Percentiles rank a stretch among this genome's conserved stretches.
Evolutionary conservation across 768 basidiomycete genomes (phyloP).

Genomic region (Suillus fuscotomentosus): DNA sequence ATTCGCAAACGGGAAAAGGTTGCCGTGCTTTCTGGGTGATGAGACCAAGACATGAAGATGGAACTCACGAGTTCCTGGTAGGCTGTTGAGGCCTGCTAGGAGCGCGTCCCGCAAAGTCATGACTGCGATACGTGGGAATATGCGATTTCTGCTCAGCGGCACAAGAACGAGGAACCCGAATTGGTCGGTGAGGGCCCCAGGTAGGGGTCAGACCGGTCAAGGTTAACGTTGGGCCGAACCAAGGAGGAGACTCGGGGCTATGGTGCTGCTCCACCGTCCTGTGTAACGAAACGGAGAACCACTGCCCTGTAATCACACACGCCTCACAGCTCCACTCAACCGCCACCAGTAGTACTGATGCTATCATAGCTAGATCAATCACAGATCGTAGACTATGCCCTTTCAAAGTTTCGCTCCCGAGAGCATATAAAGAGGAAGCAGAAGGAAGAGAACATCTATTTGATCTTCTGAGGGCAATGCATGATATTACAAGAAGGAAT

Average conservation of each 20-base stretch:
- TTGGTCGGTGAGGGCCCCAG: background rate
- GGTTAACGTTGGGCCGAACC: background rate
- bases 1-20: constrained; percentile 73
- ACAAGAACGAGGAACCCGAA: background rate
- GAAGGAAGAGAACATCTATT: background rate
- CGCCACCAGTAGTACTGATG: background rate
- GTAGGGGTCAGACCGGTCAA: background rate
- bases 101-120: constrained; percentile 63
- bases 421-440: background rate
- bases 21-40: constrained; percentile 60
- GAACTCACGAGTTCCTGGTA: constrained; percentile 70
- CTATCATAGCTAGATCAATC: background rate
- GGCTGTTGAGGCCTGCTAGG: constrained; percentile 47
- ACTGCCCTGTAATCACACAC: constrained; percentile 2
- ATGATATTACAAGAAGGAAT: background rate
- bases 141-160: constrained; percentile 7
- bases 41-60: constrained; percentile 77
- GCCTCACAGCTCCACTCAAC: background rate
- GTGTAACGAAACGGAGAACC: background rate
- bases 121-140: constrained; percentile 23
- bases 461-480: background rate
- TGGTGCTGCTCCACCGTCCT: background rate
- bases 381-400: background rate
- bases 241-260: background rate
- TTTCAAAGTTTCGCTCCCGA: background rate